Evolutionary conservation across 768 basidiomycete species (phyloP), one percentile per base, ranked within the genome.

Genomic region (Kwoniella newhampshirensis): DNA sequence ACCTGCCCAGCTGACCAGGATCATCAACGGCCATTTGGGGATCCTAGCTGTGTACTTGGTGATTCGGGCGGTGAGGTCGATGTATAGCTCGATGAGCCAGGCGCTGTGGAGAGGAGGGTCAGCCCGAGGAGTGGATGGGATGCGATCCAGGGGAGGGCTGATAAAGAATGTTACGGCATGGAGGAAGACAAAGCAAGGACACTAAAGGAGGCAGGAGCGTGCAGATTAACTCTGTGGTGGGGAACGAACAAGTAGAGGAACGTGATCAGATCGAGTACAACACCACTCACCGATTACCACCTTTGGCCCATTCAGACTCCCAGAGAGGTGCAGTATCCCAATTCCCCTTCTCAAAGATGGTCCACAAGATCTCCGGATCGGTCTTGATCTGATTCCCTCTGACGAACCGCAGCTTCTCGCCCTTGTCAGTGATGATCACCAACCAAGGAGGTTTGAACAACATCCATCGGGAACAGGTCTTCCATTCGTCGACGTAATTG

Each of bases 401-500:
- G 74, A 88, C 86, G 80, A 93, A 94, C 18, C 90, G 86, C n/a
- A 94, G 81, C 1, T 82, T 83, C 66, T 83, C 81, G 27, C 89
- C 91, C 27, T 87, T 81, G 64, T 91, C 82, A 44, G 81, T 83
- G 44, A 85, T 63, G 18, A 92, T 77, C 26, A 92, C 84, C 25
- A 92, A 75, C 57, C 82, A 82, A 0, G 91, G 91, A 2, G 87
- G 88, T 65, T 83, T 82, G 88, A 89, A 92, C 45, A 93, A 75
- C 32, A 74, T 79, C 91, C 91, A 94, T 70, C 87, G 87, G 1
- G 89, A 90, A 54, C 90, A 92, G 54, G 91, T 75, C 51, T 80
- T 77, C 17, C 88, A 91, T 61, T 92, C 90, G 60, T 86, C 85
- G 62, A 91, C 78, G 75, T 91, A 94, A 78, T 93, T 89, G 56